These are phyloP conservation scores for Plantago major DNA, from an alignment of 257 asterid species.

Conservation along the genomic window DNA sequence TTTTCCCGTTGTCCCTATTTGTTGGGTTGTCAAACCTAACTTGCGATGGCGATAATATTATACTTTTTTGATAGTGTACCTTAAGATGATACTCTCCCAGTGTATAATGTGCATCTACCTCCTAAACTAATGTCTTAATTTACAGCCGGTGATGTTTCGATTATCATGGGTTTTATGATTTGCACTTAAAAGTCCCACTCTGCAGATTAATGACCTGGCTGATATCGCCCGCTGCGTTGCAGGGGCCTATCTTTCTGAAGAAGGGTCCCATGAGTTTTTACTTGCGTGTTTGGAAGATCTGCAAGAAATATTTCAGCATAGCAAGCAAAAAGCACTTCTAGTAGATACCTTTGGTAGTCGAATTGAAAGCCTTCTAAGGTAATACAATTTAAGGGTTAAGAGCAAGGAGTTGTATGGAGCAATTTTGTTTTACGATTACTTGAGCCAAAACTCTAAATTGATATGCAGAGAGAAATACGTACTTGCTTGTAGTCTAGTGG, in stretches of 20 bases:
- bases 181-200: constrained; percentile 22
- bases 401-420: constrained; percentile 14
- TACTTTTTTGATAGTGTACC: constrained; percentile 17
- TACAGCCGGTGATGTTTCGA: background rate
- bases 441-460: constrained; percentile 26
- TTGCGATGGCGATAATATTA: background rate
- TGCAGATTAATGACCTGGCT: constrained; percentile 79
- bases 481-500: constrained; percentile 74
- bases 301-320: constrained; percentile 64
- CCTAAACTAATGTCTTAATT: background rate
- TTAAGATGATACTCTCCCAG: constrained; percentile 13
- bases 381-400: constrained; percentile 20
- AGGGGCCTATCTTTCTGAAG: constrained; percentile 58
- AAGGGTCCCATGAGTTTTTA: constrained; percentile 68
- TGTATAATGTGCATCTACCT: background rate
- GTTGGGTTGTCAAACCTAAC: too few relatives aligned
- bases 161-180: constrained; percentile 8
- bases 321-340: constrained; percentile 76
- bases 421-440: constrained; percentile 17
- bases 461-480: constrained; percentile 79
- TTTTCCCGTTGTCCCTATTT: too few relatives aligned
- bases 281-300: constrained; percentile 85
- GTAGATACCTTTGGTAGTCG: constrained; percentile 89
- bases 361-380: constrained; percentile 84
- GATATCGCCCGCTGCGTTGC: constrained; percentile 88